Conservation (phyloP, 2,329 filamentous ascomycete genomes). For the Talaromyces sp. region DNA sequence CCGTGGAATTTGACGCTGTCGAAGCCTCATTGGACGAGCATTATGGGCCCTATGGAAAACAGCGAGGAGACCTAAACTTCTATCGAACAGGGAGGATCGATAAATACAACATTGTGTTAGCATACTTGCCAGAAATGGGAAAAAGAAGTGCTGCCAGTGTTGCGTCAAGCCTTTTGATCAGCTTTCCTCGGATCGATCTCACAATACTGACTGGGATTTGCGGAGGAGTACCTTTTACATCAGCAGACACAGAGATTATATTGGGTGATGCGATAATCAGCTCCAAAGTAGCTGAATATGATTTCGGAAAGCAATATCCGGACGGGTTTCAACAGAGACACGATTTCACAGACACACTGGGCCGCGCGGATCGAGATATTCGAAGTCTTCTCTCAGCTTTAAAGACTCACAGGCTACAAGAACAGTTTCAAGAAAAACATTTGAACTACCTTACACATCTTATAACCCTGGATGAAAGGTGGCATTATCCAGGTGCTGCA, state of each 20-base stretch:
- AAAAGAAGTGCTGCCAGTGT: conserved; percentile 11
- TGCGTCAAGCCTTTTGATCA: conserved; percentile 10
- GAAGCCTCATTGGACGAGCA: conserved; percentile 3
- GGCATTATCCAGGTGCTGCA: conserved; percentile 5
- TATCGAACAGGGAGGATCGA: conserved; percentile 18
- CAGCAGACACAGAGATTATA: conserved; percentile 12
- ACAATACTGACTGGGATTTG: conserved; percentile 19
- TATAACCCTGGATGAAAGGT: not conserved
- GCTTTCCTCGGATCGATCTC: conserved; percentile 16
- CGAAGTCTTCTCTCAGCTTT: conserved; percentile 1
- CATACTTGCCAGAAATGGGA: conserved; percentile 17
- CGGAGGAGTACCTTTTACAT: conserved; percentile 14
- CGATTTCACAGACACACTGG: not conserved
- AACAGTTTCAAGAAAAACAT: not conserved
- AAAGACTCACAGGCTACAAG: not conserved
- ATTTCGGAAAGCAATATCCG: conserved; percentile 17
- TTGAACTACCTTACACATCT: not conserved
- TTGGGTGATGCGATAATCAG: conserved; percentile 26
- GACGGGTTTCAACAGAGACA: not conserved
- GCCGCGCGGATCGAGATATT: not conserved
- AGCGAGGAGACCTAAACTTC: not conserved
- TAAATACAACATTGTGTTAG: conserved; percentile 18
- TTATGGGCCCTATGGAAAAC: conserved; percentile 1
- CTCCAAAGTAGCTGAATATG: conserved; percentile 18
- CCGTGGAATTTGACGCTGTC: conserved; percentile 6